Conservation (phyloP, 345 rosid genomes). For the Eucalyptus curtisii region DNA sequence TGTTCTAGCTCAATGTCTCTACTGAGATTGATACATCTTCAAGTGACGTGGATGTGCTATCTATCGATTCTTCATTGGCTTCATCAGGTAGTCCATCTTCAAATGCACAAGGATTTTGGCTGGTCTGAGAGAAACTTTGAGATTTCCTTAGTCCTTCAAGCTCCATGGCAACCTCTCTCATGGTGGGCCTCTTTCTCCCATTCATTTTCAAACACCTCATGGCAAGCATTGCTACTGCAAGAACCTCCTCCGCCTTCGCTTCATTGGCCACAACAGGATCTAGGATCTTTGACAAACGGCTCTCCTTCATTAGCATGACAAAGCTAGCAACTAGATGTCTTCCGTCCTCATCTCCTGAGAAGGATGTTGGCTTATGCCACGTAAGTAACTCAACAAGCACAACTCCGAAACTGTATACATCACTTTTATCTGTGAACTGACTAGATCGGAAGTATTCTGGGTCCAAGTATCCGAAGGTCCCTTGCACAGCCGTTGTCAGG, state of each 20-base stretch:
- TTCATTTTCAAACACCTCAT: background rate
- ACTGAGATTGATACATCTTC: background rate
- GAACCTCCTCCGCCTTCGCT: background rate
- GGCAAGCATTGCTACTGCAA: background rate
- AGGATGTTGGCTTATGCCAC: background rate
- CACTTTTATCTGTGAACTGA: slow-evolving; percentile 20
- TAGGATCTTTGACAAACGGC: background rate
- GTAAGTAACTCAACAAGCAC: slow-evolving; percentile 5
- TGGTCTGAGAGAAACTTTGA: background rate
- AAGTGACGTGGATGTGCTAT: background rate
- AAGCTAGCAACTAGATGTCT: background rate
- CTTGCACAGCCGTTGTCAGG: slow-evolving; percentile 27
- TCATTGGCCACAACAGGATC: background rate
- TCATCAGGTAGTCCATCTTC: too few relatives aligned
- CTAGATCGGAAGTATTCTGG: slow-evolving; percentile 23
- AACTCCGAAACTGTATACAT: slow-evolving; percentile 37
- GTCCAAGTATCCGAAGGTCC: slow-evolving; percentile 32
- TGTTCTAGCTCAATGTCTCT: background rate
- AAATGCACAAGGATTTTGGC: too few relatives aligned
- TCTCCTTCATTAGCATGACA: background rate
- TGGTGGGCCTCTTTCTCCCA: slow-evolving; percentile 15
- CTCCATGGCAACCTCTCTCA: slow-evolving; percentile 11
- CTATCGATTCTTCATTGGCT: too few relatives aligned
- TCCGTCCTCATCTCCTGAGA: background rate
- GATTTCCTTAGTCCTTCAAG: background rate